Percentiles rank a stretch among this genome's conserved stretches.
Evolutionary conservation across 2,329 filamentous ascomycete genomes (phyloP).

Genomic region (Botrytis elliptica): DNA sequence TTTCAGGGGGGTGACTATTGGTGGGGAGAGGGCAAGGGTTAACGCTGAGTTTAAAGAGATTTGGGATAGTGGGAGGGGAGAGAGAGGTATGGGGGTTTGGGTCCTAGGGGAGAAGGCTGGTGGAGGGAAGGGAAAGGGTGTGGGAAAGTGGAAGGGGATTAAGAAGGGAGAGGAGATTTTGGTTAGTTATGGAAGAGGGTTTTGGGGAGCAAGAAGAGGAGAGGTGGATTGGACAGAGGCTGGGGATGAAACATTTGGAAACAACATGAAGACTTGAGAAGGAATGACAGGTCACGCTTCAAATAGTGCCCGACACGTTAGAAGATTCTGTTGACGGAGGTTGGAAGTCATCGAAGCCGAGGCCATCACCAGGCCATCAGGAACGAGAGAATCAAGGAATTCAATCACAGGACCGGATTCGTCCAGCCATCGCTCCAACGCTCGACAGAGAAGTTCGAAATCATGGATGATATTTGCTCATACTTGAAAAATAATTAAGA

Average conservation of each 20-base stretch:
- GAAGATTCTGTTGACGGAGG: background rate
- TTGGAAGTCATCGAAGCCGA: background rate
- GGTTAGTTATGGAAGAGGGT: slow-evolving; percentile 49
- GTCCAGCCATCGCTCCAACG: background rate
- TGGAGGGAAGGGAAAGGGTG: slow-evolving; percentile 41
- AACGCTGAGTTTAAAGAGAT: slow-evolving; percentile 54
- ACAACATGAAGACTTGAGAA: slow-evolving; percentile 11
- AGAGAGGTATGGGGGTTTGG: slow-evolving; percentile 59
- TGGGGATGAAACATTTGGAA: background rate
- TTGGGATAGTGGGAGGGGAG: slow-evolving; percentile 52
- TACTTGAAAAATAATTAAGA: background rate
- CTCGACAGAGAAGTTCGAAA: background rate
- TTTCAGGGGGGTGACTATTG: slow-evolving; percentile 54
- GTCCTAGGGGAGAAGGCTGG: slow-evolving; percentile 49
- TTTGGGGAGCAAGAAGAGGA: slow-evolving; percentile 54
- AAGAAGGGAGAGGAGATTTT: slow-evolving; percentile 68
- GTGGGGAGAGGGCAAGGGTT: slow-evolving; percentile 21
- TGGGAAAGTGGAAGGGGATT: slow-evolving; percentile 61
- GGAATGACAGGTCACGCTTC: background rate
- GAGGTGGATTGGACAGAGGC: background rate
- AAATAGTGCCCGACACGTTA: too few relatives aligned
- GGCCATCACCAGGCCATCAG: too few relatives aligned
- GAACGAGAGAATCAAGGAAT: background rate
- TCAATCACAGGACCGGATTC: background rate
- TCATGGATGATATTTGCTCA: background rate